Evolutionary conservation across 2,329 filamentous ascomycete genomes (phyloP), one percentile per base, ranked within the genome.

Genomic region (Cytospora leucostoma): DNA sequence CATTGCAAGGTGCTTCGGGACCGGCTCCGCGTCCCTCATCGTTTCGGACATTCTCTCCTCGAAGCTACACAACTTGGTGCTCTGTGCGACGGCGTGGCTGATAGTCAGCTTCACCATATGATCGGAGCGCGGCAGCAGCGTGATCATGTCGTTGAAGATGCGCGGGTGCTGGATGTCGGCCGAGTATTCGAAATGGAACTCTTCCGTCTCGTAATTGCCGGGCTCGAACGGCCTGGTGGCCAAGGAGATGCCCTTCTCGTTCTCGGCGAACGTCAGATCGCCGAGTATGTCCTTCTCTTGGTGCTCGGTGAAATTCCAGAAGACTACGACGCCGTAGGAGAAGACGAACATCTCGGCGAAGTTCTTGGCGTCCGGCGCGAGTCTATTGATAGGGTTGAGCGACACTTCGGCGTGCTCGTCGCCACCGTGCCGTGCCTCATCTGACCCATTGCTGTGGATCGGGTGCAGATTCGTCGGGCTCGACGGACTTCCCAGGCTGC

Each of bases 121-220:
- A 77, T 99, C 95, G 34, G 83, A 86, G 47, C 92, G 89, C 65
- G 92, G 96, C 67, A 96, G 84, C 52, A 99, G 80, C 0, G 95
- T 99, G 71, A 99, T 98, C 95, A 99, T 99, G 76, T 99, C 95
- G 77, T 99, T 98, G 79, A 96, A 99, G 35, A 99, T 91, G 62
- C 95, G 86, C 5, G 95, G 95, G 56, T 93, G 86, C 66, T 93
- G 89, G 38, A 95, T 92, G 63, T 92, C 84, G 0, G 87, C 84
- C 70, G 92, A 96, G 79, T 99, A 99, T 75, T 98, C 93, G 73
- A 99, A 99, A 73, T 99, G 94, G 71, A 99, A 97, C 73, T 98
- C 94, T 74, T 99, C 95, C 0, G 91, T 99, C 78, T 99, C 95
- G 69, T 96, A 97, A 73, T 98, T 93, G 68, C 89, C 89, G 75